Base-by-base conservation (phyloP, 345 rosid species). In the Fremontodendron californicum region DNA sequence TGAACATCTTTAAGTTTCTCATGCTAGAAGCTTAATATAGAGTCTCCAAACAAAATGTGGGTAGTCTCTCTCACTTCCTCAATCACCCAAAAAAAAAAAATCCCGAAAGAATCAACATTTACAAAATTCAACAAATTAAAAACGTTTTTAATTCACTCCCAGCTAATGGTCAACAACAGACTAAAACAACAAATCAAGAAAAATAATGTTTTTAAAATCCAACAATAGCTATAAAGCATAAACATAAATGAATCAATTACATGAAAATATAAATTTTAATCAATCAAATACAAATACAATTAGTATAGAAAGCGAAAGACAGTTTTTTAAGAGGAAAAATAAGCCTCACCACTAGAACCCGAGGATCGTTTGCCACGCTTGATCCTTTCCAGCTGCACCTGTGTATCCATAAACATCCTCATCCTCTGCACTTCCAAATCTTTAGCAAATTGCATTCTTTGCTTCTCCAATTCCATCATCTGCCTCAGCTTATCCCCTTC, bases 331-430 rank as follows among this genome's bases (percentile, higher is more conserved):
- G 65, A 77, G 4, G 49, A 77, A 52, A 37, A 67, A 37, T 51
- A 13, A 37, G 61, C 40, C 74, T 78, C 82, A 87, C 87, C 89
- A 73, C 81, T 85, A 52, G 92, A 84, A 2, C 82, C 88, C 1
- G 93, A 80, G 45, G 73, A 68, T 68, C 86, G 87, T 87, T 88
- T 87, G 77, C 81, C 71, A 35, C 91, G 93, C 88, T 91, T 88
- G 79, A 89, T 83, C 88, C 89, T 88, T 81, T 89, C 94, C 65
- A 95, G 89, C 88, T 92, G 98, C 71, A 93, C 89, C 86, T 93
- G 99, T 67, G 94, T 95, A 79, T 95, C 99, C 83, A 84, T 87
- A n/a, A n/a, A n/a, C n/a, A n/a, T n/a, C n/a, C n/a, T n/a, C n/a
- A n/a, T n/a, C n/a, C n/a, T n/a, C n/a, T n/a, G n/a, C n/a, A n/a